Evolutionary conservation across 2,329 filamentous ascomycete species (phyloP).

Genomic region (Aspergillus terreus): DNA sequence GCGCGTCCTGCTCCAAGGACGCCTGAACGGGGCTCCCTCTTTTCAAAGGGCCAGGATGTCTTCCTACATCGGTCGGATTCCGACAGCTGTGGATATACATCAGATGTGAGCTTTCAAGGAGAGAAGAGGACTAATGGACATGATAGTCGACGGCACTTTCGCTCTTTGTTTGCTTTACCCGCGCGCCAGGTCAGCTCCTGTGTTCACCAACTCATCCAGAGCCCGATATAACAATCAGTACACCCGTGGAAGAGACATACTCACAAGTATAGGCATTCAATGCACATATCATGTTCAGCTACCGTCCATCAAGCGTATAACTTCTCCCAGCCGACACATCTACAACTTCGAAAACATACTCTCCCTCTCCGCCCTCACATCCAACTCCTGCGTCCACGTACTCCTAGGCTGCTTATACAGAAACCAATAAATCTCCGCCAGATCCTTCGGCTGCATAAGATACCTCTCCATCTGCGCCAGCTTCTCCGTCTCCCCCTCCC

Average conservation of each 20-base stretch:
- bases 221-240: neutral
- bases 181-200: constrained; percentile 48
- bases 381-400: constrained; percentile 18
- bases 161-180: constrained; percentile 42
- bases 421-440: constrained; percentile 15
- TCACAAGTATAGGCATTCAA: no score
- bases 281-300: no score
- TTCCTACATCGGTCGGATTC: constrained; percentile 54
- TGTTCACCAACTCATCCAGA: no score
- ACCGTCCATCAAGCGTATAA: no score
- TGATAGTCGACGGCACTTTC: constrained; percentile 47
- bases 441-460: constrained; percentile 15
- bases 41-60: constrained; percentile 64
- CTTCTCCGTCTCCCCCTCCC: constrained; percentile 7
- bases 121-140: constrained; percentile 30
- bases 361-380: constrained; percentile 14
- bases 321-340: neutral
- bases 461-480: constrained; percentile 12
- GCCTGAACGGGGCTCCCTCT: constrained; percentile 59
- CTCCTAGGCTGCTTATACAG: constrained; percentile 14
- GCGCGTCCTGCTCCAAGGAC: constrained; percentile 57
- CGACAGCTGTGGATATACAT: constrained; percentile 46
- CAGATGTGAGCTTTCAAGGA: no score
- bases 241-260: no score
- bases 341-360: constrained; percentile 16